Evolutionary conservation across 306 rosid genomes (phyloP).

Genomic region (Cicer bijugum): DNA sequence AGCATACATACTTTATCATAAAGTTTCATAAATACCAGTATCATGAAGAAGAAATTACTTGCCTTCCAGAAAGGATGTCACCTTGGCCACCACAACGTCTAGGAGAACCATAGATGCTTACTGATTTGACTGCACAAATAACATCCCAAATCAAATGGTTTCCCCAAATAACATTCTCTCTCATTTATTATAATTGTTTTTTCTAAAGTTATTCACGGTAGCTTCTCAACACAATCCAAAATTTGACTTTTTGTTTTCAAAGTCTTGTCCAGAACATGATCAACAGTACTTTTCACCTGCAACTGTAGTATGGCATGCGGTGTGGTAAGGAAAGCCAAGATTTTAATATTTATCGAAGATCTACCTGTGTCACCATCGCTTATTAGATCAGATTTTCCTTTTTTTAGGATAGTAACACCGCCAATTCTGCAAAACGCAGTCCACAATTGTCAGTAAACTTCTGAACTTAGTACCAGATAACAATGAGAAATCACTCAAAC

Average conservation of each 20-base stretch:
- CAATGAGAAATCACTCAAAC: slow-evolving; percentile 26
- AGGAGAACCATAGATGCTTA: slow-evolving; percentile 83
- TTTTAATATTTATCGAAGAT: slow-evolving; percentile 34
- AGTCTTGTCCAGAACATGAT: neutral
- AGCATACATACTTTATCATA: slow-evolving; percentile 24
- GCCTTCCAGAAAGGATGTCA: slow-evolving; percentile 97
- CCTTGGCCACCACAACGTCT: slow-evolving; percentile 98
- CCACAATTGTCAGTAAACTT: slow-evolving; percentile 38
- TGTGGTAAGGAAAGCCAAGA: slow-evolving; percentile 1
- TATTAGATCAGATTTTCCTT: slow-evolving; percentile 80
- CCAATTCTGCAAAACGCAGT: slow-evolving; percentile 71
- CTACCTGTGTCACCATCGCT: slow-evolving; percentile 83
- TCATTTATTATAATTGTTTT: neutral
- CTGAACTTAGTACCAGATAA: neutral
- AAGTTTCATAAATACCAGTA: neutral
- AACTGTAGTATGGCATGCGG: slow-evolving; percentile 11
- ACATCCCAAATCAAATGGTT: slow-evolving; percentile 36
- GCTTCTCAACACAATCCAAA: too few species aligned
- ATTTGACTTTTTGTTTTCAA: too few species aligned
- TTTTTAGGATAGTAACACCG: slow-evolving; percentile 76
- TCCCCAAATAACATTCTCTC: neutral
- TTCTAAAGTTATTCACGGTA: neutral
- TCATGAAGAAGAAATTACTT: slow-evolving; percentile 46
- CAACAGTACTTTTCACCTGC: neutral
- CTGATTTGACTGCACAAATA: slow-evolving; percentile 68